phyloP scores from a whole-genome alignment of 768 basidiomycete genomes.

The Ephemerocybe angulata region DNA sequence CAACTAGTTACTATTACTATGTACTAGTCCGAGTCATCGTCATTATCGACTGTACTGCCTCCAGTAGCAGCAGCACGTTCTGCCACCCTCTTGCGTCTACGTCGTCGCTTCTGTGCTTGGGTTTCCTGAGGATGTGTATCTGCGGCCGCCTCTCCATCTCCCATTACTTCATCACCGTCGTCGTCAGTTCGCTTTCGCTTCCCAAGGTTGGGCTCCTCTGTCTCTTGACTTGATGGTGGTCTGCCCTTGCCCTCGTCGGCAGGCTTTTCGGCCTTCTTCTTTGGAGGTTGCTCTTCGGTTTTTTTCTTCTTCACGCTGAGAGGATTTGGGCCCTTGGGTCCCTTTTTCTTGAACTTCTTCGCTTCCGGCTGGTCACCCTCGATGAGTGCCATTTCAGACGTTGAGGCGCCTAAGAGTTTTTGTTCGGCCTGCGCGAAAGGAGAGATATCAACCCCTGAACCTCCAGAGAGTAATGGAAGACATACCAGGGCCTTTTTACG shows the following conservation, averaged over 20 bases:
- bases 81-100: conserved; percentile 14
- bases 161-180: conserved; percentile 8
- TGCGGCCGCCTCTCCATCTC: not conserved
- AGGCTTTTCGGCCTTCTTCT: conserved; percentile 37
- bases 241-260: conserved; percentile 30
- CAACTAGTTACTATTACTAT: no score
- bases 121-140: not conserved
- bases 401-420: conserved; percentile 49
- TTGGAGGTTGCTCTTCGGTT: conserved; percentile 24
- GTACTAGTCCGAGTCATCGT: not conserved
- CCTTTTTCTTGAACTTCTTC: conserved; percentile 54
- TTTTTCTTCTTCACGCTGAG: conserved; percentile 90
- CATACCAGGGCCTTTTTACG: conserved; percentile 58
- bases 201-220: conserved; percentile 11
- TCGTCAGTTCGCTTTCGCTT: conserved; percentile 26
- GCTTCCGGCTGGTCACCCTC: conserved; percentile 31
- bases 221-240: conserved; percentile 20
- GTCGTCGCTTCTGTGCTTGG: conserved; percentile 21
- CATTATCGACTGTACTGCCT: not conserved
- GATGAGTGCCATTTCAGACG: conserved; percentile 45
- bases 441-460: not conserved
- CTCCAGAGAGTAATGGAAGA: conserved; percentile 15
- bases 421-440: conserved; percentile 53
- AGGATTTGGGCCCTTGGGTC: conserved; percentile 87
- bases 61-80: not conserved